Evolutionary conservation across 2,329 filamentous ascomycete genomes (phyloP), one percentile per base, ranked within the genome.

Genomic region (Xylariales sp.): DNA sequence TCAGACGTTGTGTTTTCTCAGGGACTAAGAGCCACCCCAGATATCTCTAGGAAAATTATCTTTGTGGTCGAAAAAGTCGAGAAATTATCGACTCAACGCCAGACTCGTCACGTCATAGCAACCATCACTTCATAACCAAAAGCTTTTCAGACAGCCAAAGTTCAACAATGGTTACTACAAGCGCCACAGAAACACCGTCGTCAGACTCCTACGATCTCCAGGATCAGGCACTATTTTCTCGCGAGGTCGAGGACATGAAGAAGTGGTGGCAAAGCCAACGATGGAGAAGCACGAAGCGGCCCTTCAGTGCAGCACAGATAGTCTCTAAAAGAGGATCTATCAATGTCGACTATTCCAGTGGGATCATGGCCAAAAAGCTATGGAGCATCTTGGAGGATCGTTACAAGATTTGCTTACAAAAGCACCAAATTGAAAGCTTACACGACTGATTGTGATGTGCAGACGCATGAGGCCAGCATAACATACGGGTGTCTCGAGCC

Each of bases 401-500:
- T 50, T 98, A 93, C 74, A 72, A 85, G 70, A 88, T 93, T 63
- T 51, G 70, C n/a, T 14, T 4, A 8, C 17, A 29, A 10, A 14
- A 4, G 12, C 10, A 14, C 24, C 20, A 11, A 23, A 15, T 14
- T 21, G 25, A n/a, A n/a, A 19, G 17, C 16, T 1, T 10, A 43
- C 37, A 41, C n/a, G n/a, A n/a, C n/a, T n/a, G n/a, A n/a, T n/a
- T n/a, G n/a, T n/a, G n/a, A n/a, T n/a, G n/a, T n/a, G n/a, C 51
- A 95, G 87, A 85, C 76, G 57, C 80, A 81, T 54, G 85, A 93
- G 57, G 87, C 87, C 33, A 94, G 88, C 66, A 95, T 84, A 70
- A 98, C 93, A 41, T 98, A 96, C 60, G 93, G 93, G 56, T 97
- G 93, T 68, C 75, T 98, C 48, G 93, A 98, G 60, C 93, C 93